Percentiles rank a stretch among this genome's conserved stretches.
Conservation (phyloP, 768 basidiomycete species). For the Russula emetica region DNA sequence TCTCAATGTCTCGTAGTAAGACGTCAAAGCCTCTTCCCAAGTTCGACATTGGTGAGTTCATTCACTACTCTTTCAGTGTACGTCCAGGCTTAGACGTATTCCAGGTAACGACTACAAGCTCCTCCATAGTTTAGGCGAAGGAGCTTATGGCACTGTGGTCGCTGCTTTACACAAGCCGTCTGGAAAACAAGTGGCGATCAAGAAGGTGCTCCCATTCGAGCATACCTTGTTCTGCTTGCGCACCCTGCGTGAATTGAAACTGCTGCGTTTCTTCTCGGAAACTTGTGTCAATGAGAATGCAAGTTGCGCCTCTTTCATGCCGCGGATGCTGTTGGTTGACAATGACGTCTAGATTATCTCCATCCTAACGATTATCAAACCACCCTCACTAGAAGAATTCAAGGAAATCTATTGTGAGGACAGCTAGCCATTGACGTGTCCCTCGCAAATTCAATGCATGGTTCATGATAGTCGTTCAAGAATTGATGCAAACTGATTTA, state of each 20-base stretch:
- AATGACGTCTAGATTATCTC: slow-evolving; percentile 67
- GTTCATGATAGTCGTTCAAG: slow-evolving; percentile 59
- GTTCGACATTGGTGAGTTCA: slow-evolving; percentile 59
- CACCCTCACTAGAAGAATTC: slow-evolving; percentile 67
- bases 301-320: slow-evolving; percentile 27
- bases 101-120: slow-evolving; percentile 70
- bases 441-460: slow-evolving; percentile 1
- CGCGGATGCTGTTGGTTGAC: slow-evolving; percentile 10
- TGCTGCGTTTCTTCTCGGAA: slow-evolving; percentile 80
- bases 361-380: slow-evolving; percentile 87
- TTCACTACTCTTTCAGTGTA: background rate
- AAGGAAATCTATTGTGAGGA: slow-evolving; percentile 79
- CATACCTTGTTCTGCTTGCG: slow-evolving; percentile 88
- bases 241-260: slow-evolving; percentile 87
- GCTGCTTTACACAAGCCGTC: slow-evolving; percentile 83
- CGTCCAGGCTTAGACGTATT: slow-evolving; percentile 5
- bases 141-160: slow-evolving; percentile 87
- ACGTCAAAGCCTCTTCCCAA: slow-evolving; percentile 62
- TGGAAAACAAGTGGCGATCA: slow-evolving; percentile 86
- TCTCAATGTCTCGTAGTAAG: slow-evolving; percentile 36
- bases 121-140: slow-evolving; percentile 73
- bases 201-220: slow-evolving; percentile 93
- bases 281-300: slow-evolving; percentile 80
- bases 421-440: background rate
- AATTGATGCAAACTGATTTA: slow-evolving; percentile 87